Conservation (phyloP, 805 yeast genomes). For the Starmerella geochares region DNA sequence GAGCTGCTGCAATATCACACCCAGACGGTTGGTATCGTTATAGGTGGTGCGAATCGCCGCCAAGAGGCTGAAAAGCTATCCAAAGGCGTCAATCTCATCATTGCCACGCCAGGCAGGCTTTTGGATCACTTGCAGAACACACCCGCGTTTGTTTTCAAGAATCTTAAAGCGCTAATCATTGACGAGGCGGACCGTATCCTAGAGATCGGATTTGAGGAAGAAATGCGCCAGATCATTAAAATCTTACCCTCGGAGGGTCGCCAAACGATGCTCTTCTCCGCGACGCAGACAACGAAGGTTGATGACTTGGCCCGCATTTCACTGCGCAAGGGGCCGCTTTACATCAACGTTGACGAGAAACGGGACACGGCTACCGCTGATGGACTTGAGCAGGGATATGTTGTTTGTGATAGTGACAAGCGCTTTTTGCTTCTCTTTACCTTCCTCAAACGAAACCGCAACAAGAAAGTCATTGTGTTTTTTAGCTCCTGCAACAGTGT, state of each 20-base stretch:
- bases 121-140: constrained; percentile 96
- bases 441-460: constrained; percentile 81
- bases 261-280: constrained; percentile 96
- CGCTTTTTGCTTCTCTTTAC: constrained; percentile 83
- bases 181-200: constrained; percentile 98
- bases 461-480: constrained; percentile 82
- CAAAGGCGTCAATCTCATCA: constrained; percentile 85
- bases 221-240: constrained; percentile 92
- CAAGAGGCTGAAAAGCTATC: constrained; percentile 90
- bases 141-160: constrained; percentile 84
- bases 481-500: constrained; percentile 95
- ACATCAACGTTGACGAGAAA: constrained; percentile 84
- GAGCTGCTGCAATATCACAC: constrained; percentile 83
- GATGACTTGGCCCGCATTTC: constrained; percentile 97
- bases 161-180: constrained; percentile 82
- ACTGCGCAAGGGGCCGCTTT: constrained; percentile 81
- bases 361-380: constrained; percentile 84
- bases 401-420: constrained; percentile 92
- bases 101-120: constrained; percentile 96
- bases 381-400: constrained; percentile 97
- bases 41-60: constrained; percentile 97
- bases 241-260: constrained; percentile 86
- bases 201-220: constrained; percentile 98
- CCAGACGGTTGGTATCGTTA: constrained; percentile 92
- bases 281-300: constrained; percentile 97